A percentile compares a stretch with the other conserved stretches of the same genome.
Evolutionary conservation across 495 filamentous ascomycete genomes (phyloP).

Genomic region (Penicillium salamii): DNA sequence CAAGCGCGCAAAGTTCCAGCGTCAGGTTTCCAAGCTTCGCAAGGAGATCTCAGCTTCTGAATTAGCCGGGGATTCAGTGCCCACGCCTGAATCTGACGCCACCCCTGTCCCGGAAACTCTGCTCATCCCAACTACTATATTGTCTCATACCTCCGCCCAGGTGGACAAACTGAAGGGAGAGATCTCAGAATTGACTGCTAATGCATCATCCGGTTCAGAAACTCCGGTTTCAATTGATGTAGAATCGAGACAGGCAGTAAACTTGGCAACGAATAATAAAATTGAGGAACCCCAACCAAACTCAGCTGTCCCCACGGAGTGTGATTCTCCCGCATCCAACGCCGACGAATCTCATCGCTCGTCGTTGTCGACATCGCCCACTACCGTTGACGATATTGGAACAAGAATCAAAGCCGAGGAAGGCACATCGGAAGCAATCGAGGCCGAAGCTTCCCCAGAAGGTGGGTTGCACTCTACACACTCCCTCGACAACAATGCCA

Average conservation of each 20-base stretch:
- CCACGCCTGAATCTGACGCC: slow-evolving; percentile 13
- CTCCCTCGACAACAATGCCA: slow-evolving; percentile 5
- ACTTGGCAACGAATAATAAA: background rate
- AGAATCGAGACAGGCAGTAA: background rate
- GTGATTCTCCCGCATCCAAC: slow-evolving; percentile 30
- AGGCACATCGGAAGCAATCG: slow-evolving; percentile 3
- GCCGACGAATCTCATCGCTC: slow-evolving; percentile 38
- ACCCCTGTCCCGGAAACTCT: slow-evolving; percentile 15
- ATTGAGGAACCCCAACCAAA: slow-evolving; percentile 4
- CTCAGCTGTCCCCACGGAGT: slow-evolving; percentile 15
- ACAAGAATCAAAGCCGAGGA: slow-evolving; percentile 30
- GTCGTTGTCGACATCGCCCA: slow-evolving; percentile 37
- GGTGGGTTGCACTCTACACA: slow-evolving; percentile 9
- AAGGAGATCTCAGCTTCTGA: slow-evolving; percentile 40
- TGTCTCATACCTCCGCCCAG: slow-evolving; percentile 3
- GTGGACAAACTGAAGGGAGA: slow-evolving; percentile 18
- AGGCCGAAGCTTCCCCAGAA: slow-evolving; percentile 9
- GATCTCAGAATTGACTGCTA: slow-evolving; percentile 8
- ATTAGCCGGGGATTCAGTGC: slow-evolving; percentile 13
- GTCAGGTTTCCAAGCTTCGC: slow-evolving; percentile 38
- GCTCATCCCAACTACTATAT: slow-evolving; percentile 2
- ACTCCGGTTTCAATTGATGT: background rate
- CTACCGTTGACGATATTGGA: slow-evolving; percentile 32
- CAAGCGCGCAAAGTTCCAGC: slow-evolving; percentile 38
- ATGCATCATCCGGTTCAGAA: slow-evolving; percentile 2